Percentiles rank a stretch among this genome's conserved stretches.
Evolutionary conservation across 768 basidiomycete genomes (phyloP).

Genomic region (Coprinellus micaceus): DNA sequence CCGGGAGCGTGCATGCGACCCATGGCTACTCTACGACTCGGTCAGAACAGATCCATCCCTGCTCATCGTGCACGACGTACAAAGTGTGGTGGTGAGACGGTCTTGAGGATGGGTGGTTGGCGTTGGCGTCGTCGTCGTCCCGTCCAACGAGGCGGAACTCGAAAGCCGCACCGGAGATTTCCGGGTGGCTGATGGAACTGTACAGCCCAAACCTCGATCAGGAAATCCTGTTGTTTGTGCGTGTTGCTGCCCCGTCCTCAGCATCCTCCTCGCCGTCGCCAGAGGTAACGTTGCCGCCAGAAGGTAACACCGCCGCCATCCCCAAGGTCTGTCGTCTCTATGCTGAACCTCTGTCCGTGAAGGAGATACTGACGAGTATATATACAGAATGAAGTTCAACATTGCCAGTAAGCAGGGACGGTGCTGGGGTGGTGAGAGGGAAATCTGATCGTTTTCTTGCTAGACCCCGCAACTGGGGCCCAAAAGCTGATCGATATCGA

Average conservation of each 20-base stretch:
- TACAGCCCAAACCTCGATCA: conserved; percentile 63
- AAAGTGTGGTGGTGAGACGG: conserved; percentile 24
- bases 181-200: conserved; percentile 46
- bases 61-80: conserved; percentile 15
- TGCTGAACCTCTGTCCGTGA: conserved; percentile 9
- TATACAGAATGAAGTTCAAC: conserved; percentile 90
- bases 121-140: conserved; percentile 8
- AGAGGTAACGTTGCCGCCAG: conserved; percentile 34
- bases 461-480: conserved; percentile 94
- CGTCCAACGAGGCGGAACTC: neutral
- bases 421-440: conserved; percentile 7
- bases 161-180: conserved; percentile 23
- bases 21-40: conserved; percentile 51
- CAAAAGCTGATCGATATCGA: conserved; percentile 96
- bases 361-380: no score
- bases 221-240: conserved; percentile 28
- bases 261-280: conserved; percentile 34
- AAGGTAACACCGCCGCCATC: conserved; percentile 27
- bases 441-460: conserved; percentile 13
- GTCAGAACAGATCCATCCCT: conserved; percentile 11
- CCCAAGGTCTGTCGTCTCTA: conserved; percentile 26
- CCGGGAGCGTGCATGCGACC: conserved; percentile 99
- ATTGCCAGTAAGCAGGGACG: conserved; percentile 74
- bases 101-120: conserved; percentile 42
- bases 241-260: conserved; percentile 28